Evolutionary conservation across 495 filamentous ascomycete genomes (phyloP).

Genomic region (Talaromyces ruber): DNA sequence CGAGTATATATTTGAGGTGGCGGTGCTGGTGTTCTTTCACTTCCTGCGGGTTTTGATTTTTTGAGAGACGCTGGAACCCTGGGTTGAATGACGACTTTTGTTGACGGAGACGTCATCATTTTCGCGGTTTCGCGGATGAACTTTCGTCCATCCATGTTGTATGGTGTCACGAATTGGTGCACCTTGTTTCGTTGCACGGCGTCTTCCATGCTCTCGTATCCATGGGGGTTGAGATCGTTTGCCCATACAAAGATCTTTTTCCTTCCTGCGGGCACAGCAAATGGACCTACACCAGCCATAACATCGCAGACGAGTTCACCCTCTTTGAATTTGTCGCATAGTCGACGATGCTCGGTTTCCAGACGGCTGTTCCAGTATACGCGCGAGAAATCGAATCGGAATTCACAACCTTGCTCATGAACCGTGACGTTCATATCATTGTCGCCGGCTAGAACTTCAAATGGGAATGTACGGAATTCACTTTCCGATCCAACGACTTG

Average conservation of each 20-base stretch:
- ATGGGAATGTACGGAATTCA: conserved; percentile 85
- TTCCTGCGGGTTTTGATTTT: conserved; percentile 13
- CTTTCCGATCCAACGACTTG: conserved; percentile 78
- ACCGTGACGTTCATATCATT: conserved; percentile 74
- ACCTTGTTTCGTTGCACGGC: conserved; percentile 78
- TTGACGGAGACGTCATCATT: conserved; percentile 13
- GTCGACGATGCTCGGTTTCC: conserved; percentile 74
- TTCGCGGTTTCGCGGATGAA: conserved; percentile 67
- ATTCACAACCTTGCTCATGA: conserved; percentile 41
- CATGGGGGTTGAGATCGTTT: conserved; percentile 93
- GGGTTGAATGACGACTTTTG: conserved; percentile 25
- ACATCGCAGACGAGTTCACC: conserved; percentile 92
- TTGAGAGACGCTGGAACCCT: conserved; percentile 19
- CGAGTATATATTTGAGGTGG: conserved; percentile 44
- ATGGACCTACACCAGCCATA: conserved; percentile 96
- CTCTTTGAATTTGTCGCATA: conserved; percentile 67
- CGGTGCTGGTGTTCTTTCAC: conserved; percentile 13
- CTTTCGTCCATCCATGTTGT: conserved; percentile 66
- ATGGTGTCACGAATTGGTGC: conserved; percentile 61
- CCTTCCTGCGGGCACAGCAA: conserved; percentile 86
- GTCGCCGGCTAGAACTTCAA: conserved; percentile 80
- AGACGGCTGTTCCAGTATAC: conserved; percentile 97
- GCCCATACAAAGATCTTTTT: conserved; percentile 91
- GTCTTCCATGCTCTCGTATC: conserved; percentile 58
- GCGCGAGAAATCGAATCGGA: conserved; percentile 52